Evolutionary conservation across 805 yeast genomes (phyloP), one percentile per base, ranked within the genome.

Genomic region (Myxozyma udenii): DNA sequence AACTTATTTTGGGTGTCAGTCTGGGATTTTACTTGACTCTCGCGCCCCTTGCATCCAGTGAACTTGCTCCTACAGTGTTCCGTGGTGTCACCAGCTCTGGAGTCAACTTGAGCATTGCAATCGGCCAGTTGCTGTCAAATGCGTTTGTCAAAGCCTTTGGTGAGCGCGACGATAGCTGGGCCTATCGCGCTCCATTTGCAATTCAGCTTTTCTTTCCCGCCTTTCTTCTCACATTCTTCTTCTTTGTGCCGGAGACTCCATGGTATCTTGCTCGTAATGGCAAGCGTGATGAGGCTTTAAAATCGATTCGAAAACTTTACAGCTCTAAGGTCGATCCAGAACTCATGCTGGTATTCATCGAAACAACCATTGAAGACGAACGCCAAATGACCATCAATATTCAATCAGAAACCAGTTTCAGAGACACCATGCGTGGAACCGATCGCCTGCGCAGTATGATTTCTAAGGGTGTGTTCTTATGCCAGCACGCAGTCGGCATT

Each of bases 401-500:
- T n/a, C n/a, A n/a, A n/a, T n/a, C n/a, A n/a, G 33, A 14, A 9
- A 28, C 33, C 14, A 9, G 12, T 9, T 28, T 9, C 14, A 28
- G 33, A 28, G 33, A 28, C 14, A 9, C 12, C 14, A 9, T 28
- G 9, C 33, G 33, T 9, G 76, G 76, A 19, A 19, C 21, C 21
- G 53, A 46, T 24, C 23, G 19, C n/a, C 42, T 65, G 28, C 41
- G 62, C 32, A 39, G 54, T 16, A 23, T 61, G 23, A 62, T 51
- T 38, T 14, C 62, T 14, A 24, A 60, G n/a, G 80, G 79, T 22
- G 62, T 74, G 40, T 53, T 62, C 30, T 46, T 61, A 22, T 68
- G 71, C 62, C 59, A 67, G 37, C 53, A 67, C 3, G 46, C 72
- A 14, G 66, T 12, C 7, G 48, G 48, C n/a, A 4, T 11, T 11